These are phyloP conservation scores for Nidula niveotomentosa DNA, from an alignment of 1,284 basidiomycete genomes.

Conservation along the genomic window DNA sequence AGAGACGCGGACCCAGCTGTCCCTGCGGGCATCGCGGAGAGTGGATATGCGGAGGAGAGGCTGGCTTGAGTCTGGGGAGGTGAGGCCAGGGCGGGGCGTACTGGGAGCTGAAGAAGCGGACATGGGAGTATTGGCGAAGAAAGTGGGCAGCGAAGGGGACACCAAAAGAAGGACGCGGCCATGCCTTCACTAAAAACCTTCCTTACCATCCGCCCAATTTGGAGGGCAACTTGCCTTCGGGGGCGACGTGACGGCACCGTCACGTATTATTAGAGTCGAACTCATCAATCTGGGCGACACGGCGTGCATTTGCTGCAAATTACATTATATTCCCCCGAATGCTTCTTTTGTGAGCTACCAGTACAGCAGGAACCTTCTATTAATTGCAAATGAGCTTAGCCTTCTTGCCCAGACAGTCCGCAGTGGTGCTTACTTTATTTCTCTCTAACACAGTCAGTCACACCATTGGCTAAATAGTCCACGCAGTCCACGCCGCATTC, in stretches of 20 bases:
- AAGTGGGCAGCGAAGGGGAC: slow-evolving; percentile 12
- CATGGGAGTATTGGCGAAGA: slow-evolving; percentile 21
- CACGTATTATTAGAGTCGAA: not conserved
- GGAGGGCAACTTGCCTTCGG: not conserved
- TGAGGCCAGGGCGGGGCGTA: slow-evolving; percentile 22
- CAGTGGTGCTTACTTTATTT: no score
- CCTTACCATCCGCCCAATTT: not conserved
- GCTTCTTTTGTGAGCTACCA: no score
- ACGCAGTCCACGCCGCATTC: no score
- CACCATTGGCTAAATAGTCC: no score
- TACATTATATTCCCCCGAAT: no score
- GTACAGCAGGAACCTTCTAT: no score
- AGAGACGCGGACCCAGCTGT: slow-evolving; percentile 32
- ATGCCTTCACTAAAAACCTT: slow-evolving; percentile 2
- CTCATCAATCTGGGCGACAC: no score
- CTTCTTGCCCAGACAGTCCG: no score
- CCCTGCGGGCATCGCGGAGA: slow-evolving; percentile 31
- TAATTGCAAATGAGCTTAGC: no score
- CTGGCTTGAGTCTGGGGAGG: slow-evolving; percentile 20
- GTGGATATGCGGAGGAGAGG: slow-evolving; percentile 21
- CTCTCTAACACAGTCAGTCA: no score
- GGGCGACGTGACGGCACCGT: not conserved
- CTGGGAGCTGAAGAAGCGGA: slow-evolving; percentile 17
- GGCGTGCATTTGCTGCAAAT: no score
- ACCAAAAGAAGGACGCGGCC: slow-evolving; percentile 1